Evolutionary conservation across 2,329 filamentous ascomycete species (phyloP), one percentile per base, ranked within the genome.

Genomic region (Nothomitra cinnamomea): DNA sequence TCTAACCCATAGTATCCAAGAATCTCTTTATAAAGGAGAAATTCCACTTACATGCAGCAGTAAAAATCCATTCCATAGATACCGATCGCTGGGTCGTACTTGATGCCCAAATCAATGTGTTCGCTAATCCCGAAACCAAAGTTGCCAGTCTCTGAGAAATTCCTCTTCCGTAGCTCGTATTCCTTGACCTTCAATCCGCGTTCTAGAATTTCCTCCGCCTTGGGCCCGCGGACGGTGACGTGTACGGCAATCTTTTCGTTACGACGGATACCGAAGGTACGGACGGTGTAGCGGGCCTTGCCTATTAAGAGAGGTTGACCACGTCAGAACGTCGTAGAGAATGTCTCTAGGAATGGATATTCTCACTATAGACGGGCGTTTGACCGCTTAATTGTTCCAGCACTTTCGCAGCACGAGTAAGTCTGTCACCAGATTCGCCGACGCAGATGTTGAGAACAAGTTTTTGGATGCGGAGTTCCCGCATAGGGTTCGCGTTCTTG

Each of bases 61-160:
- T 95, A 98, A 78, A 98, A 98, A 78, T 98, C 92, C 92, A 98
- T 98, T 72, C 92, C 89, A 80, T 95, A 95, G 73, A 95, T 95
- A 83, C 89, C 89, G 66, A 95, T 95, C 61, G 80, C 85, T 61
- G 89, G 89, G 78, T 95, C 89, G 79, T 95, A 95, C 84, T 98
- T 98, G 87, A 98, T 98, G 69, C 92, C 92, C 68, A 98, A 81
- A 82, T 98, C 92, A 76, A 98, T 98, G 85, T 98, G 92, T 79
- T 98, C 92, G 78, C 80, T 88, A 80, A 98, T 98, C 79, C 92
- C 92, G 82, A 98, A 98, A 66, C 92, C 92, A 72, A 98, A 98
- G 85, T 95, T 95, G 72, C 92, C 92, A 63, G 90, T 96, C 82
- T 95, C 87, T 70, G 84, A 90, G 85, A 98, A 98, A 87, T 98